Percentiles rank a stretch among this genome's conserved stretches.
Evolutionary conservation across 306 rosid genomes (phyloP).

Genomic region (Malus domestica): DNA sequence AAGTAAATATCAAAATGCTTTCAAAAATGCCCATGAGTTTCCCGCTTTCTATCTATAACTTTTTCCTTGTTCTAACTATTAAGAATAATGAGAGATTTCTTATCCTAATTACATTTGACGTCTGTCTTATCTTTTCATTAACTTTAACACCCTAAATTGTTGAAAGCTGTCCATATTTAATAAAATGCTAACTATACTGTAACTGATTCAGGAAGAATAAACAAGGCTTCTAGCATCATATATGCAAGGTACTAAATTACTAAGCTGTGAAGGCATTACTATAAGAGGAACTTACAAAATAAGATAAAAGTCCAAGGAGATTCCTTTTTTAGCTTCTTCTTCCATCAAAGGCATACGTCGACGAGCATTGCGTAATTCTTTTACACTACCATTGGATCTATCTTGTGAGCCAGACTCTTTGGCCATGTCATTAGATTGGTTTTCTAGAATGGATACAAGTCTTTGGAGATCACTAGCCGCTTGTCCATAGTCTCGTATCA

Average conservation of each 20-base stretch:
- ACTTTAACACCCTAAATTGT: neutral
- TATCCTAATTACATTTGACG: neutral
- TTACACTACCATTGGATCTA: constrained; percentile 44
- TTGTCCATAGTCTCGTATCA: constrained; percentile 72
- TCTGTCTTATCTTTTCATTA: neutral
- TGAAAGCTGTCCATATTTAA: neutral
- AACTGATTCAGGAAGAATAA: neutral
- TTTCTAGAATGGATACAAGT: constrained; percentile 49
- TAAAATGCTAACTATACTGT: neutral
- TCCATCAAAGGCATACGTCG: constrained; percentile 48
- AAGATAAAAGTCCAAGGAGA: constrained; percentile 67
- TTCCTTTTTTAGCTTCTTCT: constrained; percentile 57
- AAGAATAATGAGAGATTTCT: neutral
- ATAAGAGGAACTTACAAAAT: constrained; percentile 64
- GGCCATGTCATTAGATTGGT: constrained; percentile 49
- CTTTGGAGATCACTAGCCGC: constrained; percentile 69
- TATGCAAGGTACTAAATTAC: neutral
- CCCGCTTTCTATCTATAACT: neutral
- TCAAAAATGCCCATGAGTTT: neutral
- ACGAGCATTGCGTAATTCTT: constrained; percentile 62
- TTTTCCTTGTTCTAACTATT: neutral
- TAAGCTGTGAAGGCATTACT: neutral
- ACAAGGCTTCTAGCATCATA: constrained; percentile 1
- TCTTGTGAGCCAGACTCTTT: constrained; percentile 35
- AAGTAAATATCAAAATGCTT: neutral